These are phyloP conservation scores for Chimonanthus praecox DNA, from an alignment of 164 flowering plant genomes.

Conservation along the genomic window DNA sequence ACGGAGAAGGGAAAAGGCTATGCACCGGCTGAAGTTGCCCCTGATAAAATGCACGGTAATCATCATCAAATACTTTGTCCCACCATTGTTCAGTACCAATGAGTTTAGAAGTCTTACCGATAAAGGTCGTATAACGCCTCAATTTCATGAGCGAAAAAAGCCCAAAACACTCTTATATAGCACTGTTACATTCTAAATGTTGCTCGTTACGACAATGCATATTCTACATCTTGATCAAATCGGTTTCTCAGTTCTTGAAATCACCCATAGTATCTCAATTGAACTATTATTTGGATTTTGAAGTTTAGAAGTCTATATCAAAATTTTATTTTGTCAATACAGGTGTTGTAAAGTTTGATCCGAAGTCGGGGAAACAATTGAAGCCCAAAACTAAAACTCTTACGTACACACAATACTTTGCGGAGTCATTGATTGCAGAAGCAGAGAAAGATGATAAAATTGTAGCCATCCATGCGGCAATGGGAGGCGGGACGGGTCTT, in stretches of 20 bases:
- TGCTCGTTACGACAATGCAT: too few species aligned
- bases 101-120: too few species aligned
- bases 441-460: constrained; percentile 37
- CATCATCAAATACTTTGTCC: not conserved
- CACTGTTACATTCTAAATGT: too few species aligned
- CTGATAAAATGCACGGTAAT: constrained; percentile 48
- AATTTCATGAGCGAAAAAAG: too few species aligned
- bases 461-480: constrained; percentile 51
- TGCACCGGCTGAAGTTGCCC: constrained; percentile 38
- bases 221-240: too few species aligned
- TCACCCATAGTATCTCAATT: too few species aligned
- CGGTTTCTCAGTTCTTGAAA: too few species aligned
- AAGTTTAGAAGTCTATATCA: too few species aligned
- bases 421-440: constrained; percentile 41
- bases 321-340: not conserved
- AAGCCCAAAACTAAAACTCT: constrained; percentile 27
- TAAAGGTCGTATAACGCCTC: too few species aligned
- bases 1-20: constrained; percentile 59
- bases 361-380: constrained; percentile 39
- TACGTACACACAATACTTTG: constrained; percentile 43
- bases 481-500: constrained; percentile 60
- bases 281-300: too few species aligned
- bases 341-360: constrained; percentile 58
- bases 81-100: not conserved
- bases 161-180: too few species aligned